These are phyloP conservation scores for Aristolochia contorta DNA, from an alignment of 164 flowering plant genomes.

Conservation along the genomic window DNA sequence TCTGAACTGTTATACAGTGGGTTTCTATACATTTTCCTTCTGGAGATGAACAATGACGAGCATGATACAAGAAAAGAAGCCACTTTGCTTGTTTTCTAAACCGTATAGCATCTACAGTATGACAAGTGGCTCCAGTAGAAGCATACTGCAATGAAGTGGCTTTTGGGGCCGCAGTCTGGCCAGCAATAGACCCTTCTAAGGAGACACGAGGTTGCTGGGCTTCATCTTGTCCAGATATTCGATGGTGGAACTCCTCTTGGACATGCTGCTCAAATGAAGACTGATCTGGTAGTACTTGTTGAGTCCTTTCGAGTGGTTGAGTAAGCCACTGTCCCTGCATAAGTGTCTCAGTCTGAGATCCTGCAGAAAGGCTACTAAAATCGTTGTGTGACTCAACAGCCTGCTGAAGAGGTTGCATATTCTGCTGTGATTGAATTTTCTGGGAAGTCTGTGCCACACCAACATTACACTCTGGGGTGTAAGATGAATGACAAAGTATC, in stretches of 20 bases:
- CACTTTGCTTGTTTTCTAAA: conserved; percentile 51
- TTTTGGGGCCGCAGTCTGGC: conserved; percentile 29
- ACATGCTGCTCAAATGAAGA: conserved; percentile 46
- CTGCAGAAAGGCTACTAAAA: conserved; percentile 32
- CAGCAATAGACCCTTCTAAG: conserved; percentile 39
- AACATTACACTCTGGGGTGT: conserved; percentile 27
- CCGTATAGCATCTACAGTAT: conserved; percentile 8
- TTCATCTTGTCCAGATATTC: conserved; percentile 52
- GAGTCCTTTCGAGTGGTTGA: conserved; percentile 35
- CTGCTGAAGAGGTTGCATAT: conserved; percentile 37
- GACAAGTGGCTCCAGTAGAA: conserved; percentile 20
- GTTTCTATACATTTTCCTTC: conserved; percentile 62
- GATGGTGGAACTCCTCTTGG: conserved; percentile 57
- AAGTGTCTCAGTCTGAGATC: conserved; percentile 37
- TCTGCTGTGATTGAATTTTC: conserved; percentile 34
- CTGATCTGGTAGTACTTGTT: conserved; percentile 21
- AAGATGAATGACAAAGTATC: conserved; percentile 29
- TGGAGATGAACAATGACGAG: conserved; percentile 61
- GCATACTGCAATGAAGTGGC: conserved; percentile 20
- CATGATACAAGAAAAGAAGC: conserved; percentile 77
- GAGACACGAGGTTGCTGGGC: conserved; percentile 61
- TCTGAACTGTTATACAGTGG: conserved; percentile 43
- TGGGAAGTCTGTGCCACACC: conserved; percentile 37
- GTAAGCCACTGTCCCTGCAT: conserved; percentile 46
- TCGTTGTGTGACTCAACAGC: conserved; percentile 38